A percentile compares a stretch with the other conserved stretches of the same genome.
Evolutionary conservation across 768 basidiomycete species (phyloP).

Genomic region (Podaxis pistillaris): DNA sequence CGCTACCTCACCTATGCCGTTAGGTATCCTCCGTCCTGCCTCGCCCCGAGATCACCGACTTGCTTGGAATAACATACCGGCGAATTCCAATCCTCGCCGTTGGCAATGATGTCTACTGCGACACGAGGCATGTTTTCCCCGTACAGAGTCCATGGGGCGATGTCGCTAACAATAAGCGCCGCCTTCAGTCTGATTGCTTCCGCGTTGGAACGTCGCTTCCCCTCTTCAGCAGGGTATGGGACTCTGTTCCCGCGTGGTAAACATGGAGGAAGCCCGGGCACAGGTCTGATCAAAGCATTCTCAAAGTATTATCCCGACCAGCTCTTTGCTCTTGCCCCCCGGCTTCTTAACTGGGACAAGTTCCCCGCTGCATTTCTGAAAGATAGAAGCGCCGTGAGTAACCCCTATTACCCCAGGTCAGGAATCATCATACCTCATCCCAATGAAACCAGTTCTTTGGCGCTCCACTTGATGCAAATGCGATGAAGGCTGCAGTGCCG

Average conservation of each 20-base stretch:
- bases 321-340: slow-evolving; percentile 40
- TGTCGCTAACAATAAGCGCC: not conserved
- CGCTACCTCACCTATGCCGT: not conserved
- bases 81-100: slow-evolving; percentile 60
- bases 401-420: not conserved
- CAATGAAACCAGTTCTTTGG: slow-evolving; percentile 28
- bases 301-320: slow-evolving; percentile 44
- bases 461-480: slow-evolving; percentile 36
- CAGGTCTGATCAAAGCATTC: slow-evolving; percentile 48
- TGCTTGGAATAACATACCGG: slow-evolving; percentile 53
- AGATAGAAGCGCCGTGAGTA: slow-evolving; percentile 46
- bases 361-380: slow-evolving; percentile 44
- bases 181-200: slow-evolving; percentile 42
- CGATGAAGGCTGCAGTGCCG: slow-evolving; percentile 30
- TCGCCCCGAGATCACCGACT: slow-evolving; percentile 53
- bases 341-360: slow-evolving; percentile 46
- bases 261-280: slow-evolving; percentile 38
- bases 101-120: slow-evolving; percentile 61
- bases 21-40: slow-evolving; percentile 52
- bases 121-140: slow-evolving; percentile 38
- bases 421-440: not conserved
- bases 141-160: not conserved
- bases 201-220: slow-evolving; percentile 54
- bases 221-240: slow-evolving; percentile 43
- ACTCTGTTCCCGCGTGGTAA: slow-evolving; percentile 49